Base-by-base conservation (phyloP, 345 rosid species). In the Murraya koenigii region DNA sequence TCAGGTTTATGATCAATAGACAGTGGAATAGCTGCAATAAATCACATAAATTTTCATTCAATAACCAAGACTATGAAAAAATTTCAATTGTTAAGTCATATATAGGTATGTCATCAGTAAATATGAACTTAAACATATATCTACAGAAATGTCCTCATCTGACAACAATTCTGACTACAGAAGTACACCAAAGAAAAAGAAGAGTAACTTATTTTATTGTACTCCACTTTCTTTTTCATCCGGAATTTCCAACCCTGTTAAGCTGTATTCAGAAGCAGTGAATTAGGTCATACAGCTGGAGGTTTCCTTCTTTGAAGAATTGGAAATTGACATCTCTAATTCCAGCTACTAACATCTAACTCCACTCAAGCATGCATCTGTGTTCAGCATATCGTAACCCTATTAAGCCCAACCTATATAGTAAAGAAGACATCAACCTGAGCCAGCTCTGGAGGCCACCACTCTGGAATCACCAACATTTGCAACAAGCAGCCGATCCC, bases 401-500 rank as follows among this genome's bases (percentile, higher is more conserved):
- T 69, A 63, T 15, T 73, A 75, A 39, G 55, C 30, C 23, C 44
- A 22, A 32, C 23, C 54, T 10, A 58, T 7, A 58, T 44, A 30
- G 77, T 35, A 59, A 30, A 58, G 62, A 30, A 67, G 61, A 62
- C 26, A 55, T 60, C 60, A 78, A 88, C 93, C 93, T 84, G 81
- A 74, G 66, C 91, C 91, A 82, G 81, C 88, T 77, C 78, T 84
- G 54, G 79, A 81, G 49, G 87, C 86, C 71, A 90, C 90, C 17
- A 85, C 90, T 80, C 93, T 85, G 33, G 93, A 90, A 84, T 88
- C 93, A 30, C 93, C 93, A 77, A 90, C 93, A 81, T 90, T 90
- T 26, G 91, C 93, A 82, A 86, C 91, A 75, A 88, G 80, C 25
- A 88, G 75, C 58, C 85, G 81, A 52, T 83, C 83, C 63, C 91